These are phyloP conservation scores for Aspergillus hortae DNA, from an alignment of 2,329 filamentous ascomycete genomes.

Conservation along the genomic window DNA sequence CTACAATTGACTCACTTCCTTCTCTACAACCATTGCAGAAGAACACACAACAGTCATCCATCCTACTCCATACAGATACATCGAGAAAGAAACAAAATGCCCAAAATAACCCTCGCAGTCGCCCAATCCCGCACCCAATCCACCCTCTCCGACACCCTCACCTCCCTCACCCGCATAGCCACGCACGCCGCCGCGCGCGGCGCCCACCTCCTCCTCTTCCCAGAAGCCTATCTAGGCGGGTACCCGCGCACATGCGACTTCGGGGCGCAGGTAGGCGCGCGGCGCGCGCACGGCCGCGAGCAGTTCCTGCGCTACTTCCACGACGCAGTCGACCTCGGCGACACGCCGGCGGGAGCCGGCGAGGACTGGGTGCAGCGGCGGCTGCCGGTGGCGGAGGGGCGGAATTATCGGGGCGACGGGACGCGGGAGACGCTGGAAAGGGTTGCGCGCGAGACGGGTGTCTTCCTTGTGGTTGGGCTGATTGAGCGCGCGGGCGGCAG, in stretches of 20 bases:
- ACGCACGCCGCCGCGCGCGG: constrained; percentile 57
- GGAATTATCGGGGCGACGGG: constrained; percentile 62
- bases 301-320: constrained; percentile 81
- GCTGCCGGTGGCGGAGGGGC: constrained; percentile 52
- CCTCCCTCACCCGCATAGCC: constrained; percentile 62
- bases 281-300: constrained; percentile 67
- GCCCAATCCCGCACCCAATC: constrained; percentile 45
- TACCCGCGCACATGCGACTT: constrained; percentile 82
- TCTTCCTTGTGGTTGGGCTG: constrained; percentile 76
- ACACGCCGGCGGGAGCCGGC: constrained; percentile 68
- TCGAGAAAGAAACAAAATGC: constrained; percentile 30
- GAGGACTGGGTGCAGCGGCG: constrained; percentile 66
- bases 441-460: constrained; percentile 70
- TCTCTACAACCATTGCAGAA: background rate
- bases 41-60: background rate
- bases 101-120: constrained; percentile 43
- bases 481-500: constrained; percentile 79
- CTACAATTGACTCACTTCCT: background rate
- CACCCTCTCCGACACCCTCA: constrained; percentile 56
- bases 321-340: constrained; percentile 75
- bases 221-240: constrained; percentile 87
- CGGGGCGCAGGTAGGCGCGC: constrained; percentile 68
- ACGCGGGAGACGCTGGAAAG: constrained; percentile 76
- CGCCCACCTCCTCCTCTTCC: constrained; percentile 75
- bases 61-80: no score